Evolutionary conservation across 805 yeast genomes (phyloP).

Genomic region (Candida stauntonica): DNA sequence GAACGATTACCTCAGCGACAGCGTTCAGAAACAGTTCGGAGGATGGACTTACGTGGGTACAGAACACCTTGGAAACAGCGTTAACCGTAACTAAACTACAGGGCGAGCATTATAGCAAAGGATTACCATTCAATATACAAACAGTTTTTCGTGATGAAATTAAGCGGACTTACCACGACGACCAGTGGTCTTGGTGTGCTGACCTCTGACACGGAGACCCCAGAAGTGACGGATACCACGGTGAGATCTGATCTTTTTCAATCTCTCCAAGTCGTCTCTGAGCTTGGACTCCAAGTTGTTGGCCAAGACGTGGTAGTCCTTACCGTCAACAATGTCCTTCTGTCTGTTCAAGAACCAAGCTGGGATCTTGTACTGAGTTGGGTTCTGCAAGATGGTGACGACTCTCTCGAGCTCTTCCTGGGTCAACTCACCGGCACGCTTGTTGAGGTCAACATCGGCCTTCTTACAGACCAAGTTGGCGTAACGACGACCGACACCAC

Average conservation of each 20-base stretch:
- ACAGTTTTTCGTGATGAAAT: constrained; percentile 11
- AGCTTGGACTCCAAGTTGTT: constrained; percentile 98
- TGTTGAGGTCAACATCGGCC: constrained; percentile 97
- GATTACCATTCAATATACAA: constrained; percentile 18
- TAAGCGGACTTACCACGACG: constrained; percentile 63
- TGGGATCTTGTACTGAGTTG: constrained; percentile 98
- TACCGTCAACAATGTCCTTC: constrained; percentile 97
- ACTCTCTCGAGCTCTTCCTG: constrained; percentile 99
- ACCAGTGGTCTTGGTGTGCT: constrained; percentile 99
- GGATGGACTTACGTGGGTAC: constrained; percentile 96
- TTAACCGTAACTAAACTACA: constrained; percentile 1
- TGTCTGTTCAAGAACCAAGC: constrained; percentile 99
- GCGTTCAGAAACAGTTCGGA: constrained; percentile 97
- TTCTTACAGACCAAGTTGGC: constrained; percentile 99
- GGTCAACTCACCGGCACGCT: constrained; percentile 99
- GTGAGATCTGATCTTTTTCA: constrained; percentile 99
- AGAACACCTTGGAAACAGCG: constrained; percentile 37
- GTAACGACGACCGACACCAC: constrained; percentile 99
- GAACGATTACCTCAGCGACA: constrained; percentile 84
- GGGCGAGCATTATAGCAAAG: not conserved
- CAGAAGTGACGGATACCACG: constrained; percentile 99
- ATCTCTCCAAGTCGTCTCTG: constrained; percentile 99
- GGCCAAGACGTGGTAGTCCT: constrained; percentile 98
- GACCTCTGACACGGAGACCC: constrained; percentile 99
- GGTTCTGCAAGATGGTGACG: constrained; percentile 99